A percentile compares a stretch with the other conserved stretches of the same genome.
These are phyloP conservation scores for Aspergillus glaucus DNA, from an alignment of 2,329 filamentous ascomycete genomes.

Conservation along the genomic window DNA sequence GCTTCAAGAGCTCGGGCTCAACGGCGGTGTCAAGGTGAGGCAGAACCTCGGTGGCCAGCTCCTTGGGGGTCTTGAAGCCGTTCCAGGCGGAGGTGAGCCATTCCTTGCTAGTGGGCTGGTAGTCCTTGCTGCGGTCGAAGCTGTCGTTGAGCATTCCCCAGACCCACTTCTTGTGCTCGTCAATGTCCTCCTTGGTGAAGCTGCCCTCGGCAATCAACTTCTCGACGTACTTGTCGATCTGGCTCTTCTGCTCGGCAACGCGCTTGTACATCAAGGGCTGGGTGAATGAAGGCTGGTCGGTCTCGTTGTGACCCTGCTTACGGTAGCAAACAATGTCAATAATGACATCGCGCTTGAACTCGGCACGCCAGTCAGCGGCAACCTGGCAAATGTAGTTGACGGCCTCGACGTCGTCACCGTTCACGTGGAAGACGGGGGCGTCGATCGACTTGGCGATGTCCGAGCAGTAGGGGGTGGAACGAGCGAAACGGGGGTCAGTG, in stretches of 20 bases:
- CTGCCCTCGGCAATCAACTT: slow-evolving; percentile 87
- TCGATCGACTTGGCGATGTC: slow-evolving; percentile 99
- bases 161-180: slow-evolving; percentile 99
- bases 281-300: slow-evolving; percentile 98
- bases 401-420: slow-evolving; percentile 95
- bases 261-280: slow-evolving; percentile 99
- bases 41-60: slow-evolving; percentile 86
- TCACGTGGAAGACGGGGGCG: slow-evolving; percentile 97
- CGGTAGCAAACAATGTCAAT: slow-evolving; percentile 98
- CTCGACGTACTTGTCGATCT: slow-evolving; percentile 85
- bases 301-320: slow-evolving; percentile 99
- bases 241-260: slow-evolving; percentile 74
- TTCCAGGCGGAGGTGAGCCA: slow-evolving; percentile 99
- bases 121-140: slow-evolving; percentile 95
- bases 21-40: slow-evolving; percentile 86
- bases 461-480: slow-evolving; percentile 97
- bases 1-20: slow-evolving; percentile 63
- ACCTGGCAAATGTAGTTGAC: slow-evolving; percentile 98
- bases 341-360: slow-evolving; percentile 98
- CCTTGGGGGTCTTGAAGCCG: slow-evolving; percentile 98
- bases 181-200: slow-evolving; percentile 94
- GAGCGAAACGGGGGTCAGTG: slow-evolving; percentile 92
- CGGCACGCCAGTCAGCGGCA: slow-evolving; percentile 93
- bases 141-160: slow-evolving; percentile 99
- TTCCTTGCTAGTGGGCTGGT: slow-evolving; percentile 91